Conservation (phyloP, 306 rosid genomes). For the Cajanus cajan region DNA sequence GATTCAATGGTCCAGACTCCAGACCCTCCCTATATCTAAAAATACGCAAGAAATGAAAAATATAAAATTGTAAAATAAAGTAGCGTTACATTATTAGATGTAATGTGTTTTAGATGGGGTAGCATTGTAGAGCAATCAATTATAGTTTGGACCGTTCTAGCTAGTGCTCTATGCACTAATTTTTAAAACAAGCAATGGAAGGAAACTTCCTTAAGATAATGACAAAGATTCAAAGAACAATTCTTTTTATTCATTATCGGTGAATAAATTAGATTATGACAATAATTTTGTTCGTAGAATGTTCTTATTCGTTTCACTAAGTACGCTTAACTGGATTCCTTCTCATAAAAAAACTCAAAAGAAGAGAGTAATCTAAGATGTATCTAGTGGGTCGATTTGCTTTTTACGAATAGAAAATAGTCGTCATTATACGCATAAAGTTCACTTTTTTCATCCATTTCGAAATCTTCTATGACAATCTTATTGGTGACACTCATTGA, state of each 20-base stretch:
- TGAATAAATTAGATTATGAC: conserved; percentile 31
- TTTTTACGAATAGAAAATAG: conserved; percentile 19
- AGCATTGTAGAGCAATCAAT: conserved; percentile 41
- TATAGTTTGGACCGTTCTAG: conserved; percentile 43
- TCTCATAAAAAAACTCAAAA: not conserved
- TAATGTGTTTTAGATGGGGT: conserved; percentile 27
- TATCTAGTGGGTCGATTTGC: conserved; percentile 28
- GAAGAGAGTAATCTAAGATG: conserved; percentile 6
- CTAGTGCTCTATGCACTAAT: conserved; percentile 58
- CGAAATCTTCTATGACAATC: conserved; percentile 26
- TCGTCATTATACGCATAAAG: conserved; percentile 36
- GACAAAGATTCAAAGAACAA: conserved; percentile 40
- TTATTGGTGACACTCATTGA: conserved; percentile 33
- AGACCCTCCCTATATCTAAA: conserved; percentile 12
- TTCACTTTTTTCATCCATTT: conserved; percentile 27
- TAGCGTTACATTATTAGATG: conserved; percentile 18
- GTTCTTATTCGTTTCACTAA: conserved; percentile 42
- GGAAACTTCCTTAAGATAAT: conserved; percentile 31
- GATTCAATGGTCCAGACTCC: conserved; percentile 12
- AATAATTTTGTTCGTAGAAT: conserved; percentile 50
- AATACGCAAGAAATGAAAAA: not conserved
- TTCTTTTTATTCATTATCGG: conserved; percentile 31
- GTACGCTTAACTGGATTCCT: conserved; percentile 39
- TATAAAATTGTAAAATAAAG: conserved; percentile 20
- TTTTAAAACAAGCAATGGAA: conserved; percentile 18